Base-by-base conservation (phyloP, 441 rosid genomes). In the Adansonia gregorii region DNA sequence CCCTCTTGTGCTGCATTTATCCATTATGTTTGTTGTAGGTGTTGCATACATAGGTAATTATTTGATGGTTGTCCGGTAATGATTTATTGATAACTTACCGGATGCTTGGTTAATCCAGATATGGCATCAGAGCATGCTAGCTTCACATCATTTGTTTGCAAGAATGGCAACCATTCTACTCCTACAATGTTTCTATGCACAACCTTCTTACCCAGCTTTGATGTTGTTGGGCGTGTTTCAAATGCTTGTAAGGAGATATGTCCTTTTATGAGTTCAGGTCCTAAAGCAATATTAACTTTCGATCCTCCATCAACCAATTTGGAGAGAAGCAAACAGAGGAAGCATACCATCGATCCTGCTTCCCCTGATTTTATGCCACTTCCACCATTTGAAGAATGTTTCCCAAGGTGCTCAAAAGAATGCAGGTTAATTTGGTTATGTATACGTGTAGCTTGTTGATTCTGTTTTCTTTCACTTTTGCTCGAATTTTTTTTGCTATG, bases 351-450 rank as follows among this genome's bases (percentile, higher is more conserved):
- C 19, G 94, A 96, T 85, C 99, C 99, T 79, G 79, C 92, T 64
- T 87, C 94, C 86, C 98, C 99, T 64, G 98, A 96, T 81, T 94
- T 96, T 65, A 80, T 85, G 22, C 92, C 97, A 0, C 92, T 94
- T 64, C 98, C 98, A 9, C 90, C 99, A 55, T 96, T 96, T 67
- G 88, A 94, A 66, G 83, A 94, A 81, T 96, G 99, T 52, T 96
- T 96, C 73, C 98, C 99, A 2, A 92, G 84, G 78, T 94, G 99
- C 91, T 84, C 98, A 9, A 96, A 94, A 79, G 94, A 93, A 65
- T 55, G 77, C 84, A 85, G 82, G 98, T 75, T 54, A 27, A 31
- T 12, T 71, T 22, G 66, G 45, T 45, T 75, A 24, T 55, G 12
- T 78, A 24, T 45, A 15, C 39, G 39, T 71, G 31, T 0, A 35